These are phyloP conservation scores for Lipomyces mesembrius DNA, from an alignment of 805 yeast species.

Conservation along the genomic window DNA sequence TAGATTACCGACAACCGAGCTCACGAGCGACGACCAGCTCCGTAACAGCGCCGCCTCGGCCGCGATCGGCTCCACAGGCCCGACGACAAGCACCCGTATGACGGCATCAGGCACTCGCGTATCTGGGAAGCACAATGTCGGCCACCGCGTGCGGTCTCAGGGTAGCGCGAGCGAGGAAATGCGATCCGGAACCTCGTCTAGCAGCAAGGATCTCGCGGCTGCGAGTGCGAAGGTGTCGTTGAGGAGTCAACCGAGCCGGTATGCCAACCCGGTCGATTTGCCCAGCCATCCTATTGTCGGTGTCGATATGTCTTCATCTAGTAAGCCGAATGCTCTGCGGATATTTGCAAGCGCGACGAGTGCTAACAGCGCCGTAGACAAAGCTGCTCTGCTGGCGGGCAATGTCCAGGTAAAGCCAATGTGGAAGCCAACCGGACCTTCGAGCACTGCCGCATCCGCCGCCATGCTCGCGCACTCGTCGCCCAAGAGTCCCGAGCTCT, in stretches of 20 bases:
- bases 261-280: conserved; percentile 27
- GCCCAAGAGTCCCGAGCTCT: conserved; percentile 44
- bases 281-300: conserved; percentile 33
- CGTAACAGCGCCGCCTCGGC: conserved; percentile 14
- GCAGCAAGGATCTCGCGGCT: background rate
- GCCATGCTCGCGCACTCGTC: conserved; percentile 45
- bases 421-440: conserved; percentile 23
- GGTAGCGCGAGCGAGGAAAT: background rate
- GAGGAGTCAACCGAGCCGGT: conserved; percentile 15
- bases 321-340: conserved; percentile 11
- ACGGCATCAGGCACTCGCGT: background rate
- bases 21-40: conserved; percentile 8
- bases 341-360: background rate
- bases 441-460: conserved; percentile 46
- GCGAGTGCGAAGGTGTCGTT: background rate
- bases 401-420: conserved; percentile 18
- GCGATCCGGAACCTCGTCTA: background rate
- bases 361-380: conserved; percentile 9
- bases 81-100: conserved; percentile 5
- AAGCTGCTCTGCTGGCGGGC: conserved; percentile 26
- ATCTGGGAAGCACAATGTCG: background rate
- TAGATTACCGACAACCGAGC: conserved; percentile 8
- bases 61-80: background rate
- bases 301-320: conserved; percentile 15
- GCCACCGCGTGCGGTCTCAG: background rate